These are phyloP conservation scores for Hanseniaspora gamundiae DNA, from an alignment of 1,139 yeast species.

Conservation along the genomic window DNA sequence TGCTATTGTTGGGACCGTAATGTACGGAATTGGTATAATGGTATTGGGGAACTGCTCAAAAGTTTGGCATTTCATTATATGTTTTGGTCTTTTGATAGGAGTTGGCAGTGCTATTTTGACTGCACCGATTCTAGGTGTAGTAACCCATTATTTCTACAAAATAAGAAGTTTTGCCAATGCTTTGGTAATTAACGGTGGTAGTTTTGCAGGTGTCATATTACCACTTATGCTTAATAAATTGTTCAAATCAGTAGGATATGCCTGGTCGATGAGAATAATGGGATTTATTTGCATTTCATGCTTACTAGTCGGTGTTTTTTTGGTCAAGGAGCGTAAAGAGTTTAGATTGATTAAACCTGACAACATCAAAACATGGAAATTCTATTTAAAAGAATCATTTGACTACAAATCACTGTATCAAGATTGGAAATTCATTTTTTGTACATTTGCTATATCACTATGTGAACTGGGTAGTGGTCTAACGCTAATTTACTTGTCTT, in stretches of 20 bases:
- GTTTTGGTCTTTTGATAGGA: slow-evolving; percentile 42
- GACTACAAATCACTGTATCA: slow-evolving; percentile 17
- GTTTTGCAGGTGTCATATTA: slow-evolving; percentile 49
- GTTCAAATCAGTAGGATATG: slow-evolving; percentile 38
- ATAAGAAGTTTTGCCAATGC: slow-evolving; percentile 40
- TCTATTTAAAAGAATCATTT: slow-evolving; percentile 14
- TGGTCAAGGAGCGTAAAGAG: slow-evolving; percentile 29
- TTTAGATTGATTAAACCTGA: slow-evolving; percentile 1
- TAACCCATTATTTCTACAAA: slow-evolving; percentile 50
- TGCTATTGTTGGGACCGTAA: slow-evolving; percentile 31
- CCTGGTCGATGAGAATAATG: slow-evolving; percentile 49
- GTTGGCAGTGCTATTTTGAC: slow-evolving; percentile 45
- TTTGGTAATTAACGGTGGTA: slow-evolving; percentile 49
- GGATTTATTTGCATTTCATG: slow-evolving; percentile 36
- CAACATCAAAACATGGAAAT: slow-evolving; percentile 3
- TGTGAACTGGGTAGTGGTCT: slow-evolving; percentile 16
- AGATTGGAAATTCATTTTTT: slow-evolving; percentile 16
- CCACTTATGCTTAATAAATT: slow-evolving; percentile 42
- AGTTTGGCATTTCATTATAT: slow-evolving; percentile 43
- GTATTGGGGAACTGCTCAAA: slow-evolving; percentile 37
- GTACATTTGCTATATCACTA: slow-evolving; percentile 17
- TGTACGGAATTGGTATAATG: slow-evolving; percentile 37
- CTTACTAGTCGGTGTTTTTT: slow-evolving; percentile 27
- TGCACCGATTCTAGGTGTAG: slow-evolving; percentile 46
- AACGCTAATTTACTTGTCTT: slow-evolving; percentile 29